Evolutionary conservation across 352 stramenopile species (phyloP), one percentile per base, ranked within the genome.

Genomic region (Discostella stelligera): DNA sequence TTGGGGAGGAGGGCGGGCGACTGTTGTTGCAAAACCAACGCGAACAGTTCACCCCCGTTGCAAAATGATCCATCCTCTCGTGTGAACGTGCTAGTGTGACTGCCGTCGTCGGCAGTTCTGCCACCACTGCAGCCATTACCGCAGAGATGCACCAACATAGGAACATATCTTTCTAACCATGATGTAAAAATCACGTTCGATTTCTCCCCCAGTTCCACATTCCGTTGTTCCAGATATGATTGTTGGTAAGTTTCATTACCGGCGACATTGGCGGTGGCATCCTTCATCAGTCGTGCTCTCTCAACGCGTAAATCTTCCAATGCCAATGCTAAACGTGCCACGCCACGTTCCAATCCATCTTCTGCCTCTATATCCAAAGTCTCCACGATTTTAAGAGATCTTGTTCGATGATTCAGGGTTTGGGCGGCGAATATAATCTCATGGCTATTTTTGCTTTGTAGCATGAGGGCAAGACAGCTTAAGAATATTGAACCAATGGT

Each of bases 371-470:
- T 58, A 79, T 93, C 87, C 9, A 89, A 84, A 0, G 74, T 79
- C 66, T 93, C 85, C 3, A 27, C 18, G 8, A 89, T 50, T 79
- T 88, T 89, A 52, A 84, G 72, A 30, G 83, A 74, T 20, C 85
- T 58, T 20, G 84, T 59, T 48, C 87, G 65, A 78, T 91, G 77
- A 25, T 90, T 74, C 5, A 93, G 53, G 13, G 81, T 88, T 73
- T 93, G 87, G 3, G 85, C 85, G 49, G 70, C 74, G 79, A 93
- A 93, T 48, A 93, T 78, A 23, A 76, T 63, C 71, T 93, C 85
- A 13, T 72, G 67, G 20, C 30, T 61, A 10, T 25, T 56, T 4
- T 41, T 41, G 48, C 46, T 41, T 4, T n/a, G 16, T 23, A 81
- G 58, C 76, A 82, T 69, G 10, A 87, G 56, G 10, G n/a, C 49